phyloP scores from a whole-genome alignment of 2,329 filamentous ascomycete genomes.

The Didymella lethalis region DNA sequence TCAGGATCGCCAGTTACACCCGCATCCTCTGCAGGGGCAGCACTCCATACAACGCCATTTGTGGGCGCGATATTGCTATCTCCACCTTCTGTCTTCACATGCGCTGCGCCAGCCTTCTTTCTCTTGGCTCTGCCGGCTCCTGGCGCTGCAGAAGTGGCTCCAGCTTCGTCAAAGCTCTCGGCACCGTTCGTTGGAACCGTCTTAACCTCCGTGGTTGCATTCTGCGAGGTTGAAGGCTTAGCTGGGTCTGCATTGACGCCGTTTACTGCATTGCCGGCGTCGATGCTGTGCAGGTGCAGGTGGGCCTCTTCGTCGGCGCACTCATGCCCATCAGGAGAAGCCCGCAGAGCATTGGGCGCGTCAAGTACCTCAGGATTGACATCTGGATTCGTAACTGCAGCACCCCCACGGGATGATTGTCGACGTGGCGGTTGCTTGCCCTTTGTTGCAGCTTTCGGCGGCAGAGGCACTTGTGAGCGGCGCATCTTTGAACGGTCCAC shows the following conservation, averaged over 20 bases:
- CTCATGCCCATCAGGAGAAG: constrained; percentile 54
- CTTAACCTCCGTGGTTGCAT: constrained; percentile 28
- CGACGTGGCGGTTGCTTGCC: constrained; percentile 32
- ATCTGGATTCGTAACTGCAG: constrained; percentile 43
- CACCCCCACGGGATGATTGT: constrained; percentile 38
- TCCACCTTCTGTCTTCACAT: constrained; percentile 40
- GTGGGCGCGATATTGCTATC: constrained; percentile 23
- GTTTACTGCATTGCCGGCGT: constrained; percentile 22
- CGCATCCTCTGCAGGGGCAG: constrained; percentile 27
- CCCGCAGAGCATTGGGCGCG: constrained; percentile 52
- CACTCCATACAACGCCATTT: constrained; percentile 26
- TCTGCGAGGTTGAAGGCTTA: constrained; percentile 22
- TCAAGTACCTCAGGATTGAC: constrained; percentile 54
- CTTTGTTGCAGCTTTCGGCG: constrained; percentile 27
- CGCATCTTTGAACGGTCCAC: constrained; percentile 27
- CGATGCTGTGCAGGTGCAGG: constrained; percentile 20
- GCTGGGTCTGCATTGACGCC: constrained; percentile 25
- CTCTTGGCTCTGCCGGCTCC: constrained; percentile 33
- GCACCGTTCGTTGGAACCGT: constrained; percentile 22
- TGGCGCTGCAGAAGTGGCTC: constrained; percentile 21
- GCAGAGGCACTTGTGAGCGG: constrained; percentile 37
- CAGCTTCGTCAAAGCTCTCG: constrained; percentile 22
- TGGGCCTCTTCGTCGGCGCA: constrained; percentile 21
- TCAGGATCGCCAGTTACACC: constrained; percentile 57
- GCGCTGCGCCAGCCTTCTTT: constrained; percentile 33